phyloP scores from a whole-genome alignment of 1,139 yeast species.

The Candida glucosophila region DNA sequence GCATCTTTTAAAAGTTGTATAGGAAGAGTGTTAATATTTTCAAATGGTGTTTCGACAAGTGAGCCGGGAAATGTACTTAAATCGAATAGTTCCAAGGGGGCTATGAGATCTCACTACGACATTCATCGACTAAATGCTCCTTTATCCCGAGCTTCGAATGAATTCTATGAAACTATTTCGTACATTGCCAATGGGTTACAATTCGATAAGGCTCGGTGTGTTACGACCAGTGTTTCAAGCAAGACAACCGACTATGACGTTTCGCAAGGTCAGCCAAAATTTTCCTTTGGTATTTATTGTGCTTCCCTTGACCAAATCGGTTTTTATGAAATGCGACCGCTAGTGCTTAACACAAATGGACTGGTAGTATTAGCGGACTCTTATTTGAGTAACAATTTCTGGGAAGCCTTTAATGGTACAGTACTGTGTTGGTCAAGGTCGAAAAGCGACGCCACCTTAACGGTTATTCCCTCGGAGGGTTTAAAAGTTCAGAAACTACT shows the following conservation, averaged over 20 bases:
- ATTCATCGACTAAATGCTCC: constrained; percentile 21
- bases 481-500: constrained; percentile 23
- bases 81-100: constrained; percentile 4
- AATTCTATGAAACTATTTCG: constrained; percentile 21
- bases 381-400: constrained; percentile 8
- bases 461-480: constrained; percentile 22
- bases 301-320: constrained; percentile 37
- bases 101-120: constrained; percentile 30
- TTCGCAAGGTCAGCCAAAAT: constrained; percentile 13
- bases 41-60: constrained; percentile 28
- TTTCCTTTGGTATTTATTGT: constrained; percentile 22
- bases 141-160: constrained; percentile 16
- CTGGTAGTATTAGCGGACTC: constrained; percentile 17
- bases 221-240: constrained; percentile 10
- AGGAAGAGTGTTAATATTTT: constrained; percentile 21
- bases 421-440: constrained; percentile 1
- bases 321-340: constrained; percentile 28
- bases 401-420: not conserved
- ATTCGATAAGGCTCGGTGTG: constrained; percentile 12
- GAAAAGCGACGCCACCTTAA: constrained; percentile 12
- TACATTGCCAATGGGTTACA: constrained; percentile 23
- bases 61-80: constrained; percentile 26
- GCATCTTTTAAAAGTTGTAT: constrained; percentile 12
- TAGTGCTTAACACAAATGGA: constrained; percentile 24
- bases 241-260: constrained; percentile 19